Percentiles rank a stretch among this genome's conserved stretches.
These are phyloP conservation scores for Aureobasidium lini DNA, from an alignment of 2,329 filamentous ascomycete genomes.

Conservation along the genomic window DNA sequence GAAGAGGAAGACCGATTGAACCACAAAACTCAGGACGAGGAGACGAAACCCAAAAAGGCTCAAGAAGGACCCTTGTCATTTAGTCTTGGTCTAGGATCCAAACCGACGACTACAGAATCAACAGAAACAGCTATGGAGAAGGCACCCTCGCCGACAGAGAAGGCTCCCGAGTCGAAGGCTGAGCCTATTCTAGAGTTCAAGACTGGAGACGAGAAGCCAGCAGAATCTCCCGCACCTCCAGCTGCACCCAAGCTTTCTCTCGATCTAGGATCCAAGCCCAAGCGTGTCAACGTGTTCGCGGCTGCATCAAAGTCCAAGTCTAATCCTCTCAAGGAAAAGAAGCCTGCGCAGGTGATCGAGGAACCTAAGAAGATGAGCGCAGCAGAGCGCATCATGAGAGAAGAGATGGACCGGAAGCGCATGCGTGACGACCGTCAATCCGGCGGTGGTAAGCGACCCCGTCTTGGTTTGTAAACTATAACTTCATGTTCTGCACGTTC, in stretches of 20 bases:
- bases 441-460: slow-evolving; percentile 21
- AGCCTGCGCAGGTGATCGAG: slow-evolving; percentile 46
- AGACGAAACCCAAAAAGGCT: slow-evolving; percentile 13
- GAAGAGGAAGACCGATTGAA: slow-evolving; percentile 33
- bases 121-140: slow-evolving; percentile 12
- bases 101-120: slow-evolving; percentile 9
- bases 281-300: slow-evolving; percentile 62
- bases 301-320: slow-evolving; percentile 46
- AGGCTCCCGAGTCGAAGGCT: slow-evolving; percentile 10
- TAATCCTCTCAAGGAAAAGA: slow-evolving; percentile 64
- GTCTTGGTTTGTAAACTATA: slow-evolving; percentile 13
- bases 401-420: slow-evolving; percentile 34
- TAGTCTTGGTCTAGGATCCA: slow-evolving; percentile 26
- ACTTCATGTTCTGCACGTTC: background rate
- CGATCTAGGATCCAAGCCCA: slow-evolving; percentile 59
- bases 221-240: background rate
- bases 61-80: slow-evolving; percentile 28
- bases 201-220: slow-evolving; percentile 1
- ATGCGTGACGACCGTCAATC: slow-evolving; percentile 23
- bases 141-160: slow-evolving; percentile 10
- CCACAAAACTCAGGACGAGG: slow-evolving; percentile 27
- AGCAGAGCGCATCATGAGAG: slow-evolving; percentile 81
- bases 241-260: slow-evolving; percentile 48
- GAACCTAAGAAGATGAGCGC: slow-evolving; percentile 80
- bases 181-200: background rate